Percentiles rank a stretch among this genome's conserved stretches.
Conservation (phyloP, 441 rosid species). For the Croton setiger region DNA sequence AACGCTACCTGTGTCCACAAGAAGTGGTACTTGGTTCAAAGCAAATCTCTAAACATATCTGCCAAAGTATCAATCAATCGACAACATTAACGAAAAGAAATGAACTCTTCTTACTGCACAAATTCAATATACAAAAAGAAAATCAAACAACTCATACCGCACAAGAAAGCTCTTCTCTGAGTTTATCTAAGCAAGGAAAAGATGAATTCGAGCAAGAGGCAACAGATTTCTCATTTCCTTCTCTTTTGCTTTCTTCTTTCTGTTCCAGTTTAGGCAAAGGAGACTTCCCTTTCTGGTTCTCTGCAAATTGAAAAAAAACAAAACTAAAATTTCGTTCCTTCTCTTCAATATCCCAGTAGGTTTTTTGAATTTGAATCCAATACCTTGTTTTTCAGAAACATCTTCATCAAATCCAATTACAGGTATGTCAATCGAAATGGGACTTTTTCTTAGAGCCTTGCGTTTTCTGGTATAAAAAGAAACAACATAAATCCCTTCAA, state of each 20-base stretch:
- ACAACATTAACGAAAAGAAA: neutral
- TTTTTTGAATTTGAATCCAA: neutral
- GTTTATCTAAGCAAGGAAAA: conserved; percentile 72
- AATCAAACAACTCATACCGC: conserved; percentile 50
- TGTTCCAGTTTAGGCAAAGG: conserved; percentile 17
- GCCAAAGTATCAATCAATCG: conserved; percentile 21
- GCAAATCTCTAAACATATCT: conserved; percentile 96
- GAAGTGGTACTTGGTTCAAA: conserved; percentile 94
- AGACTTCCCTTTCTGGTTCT: conserved; percentile 27
- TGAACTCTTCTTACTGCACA: neutral
- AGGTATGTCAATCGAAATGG: conserved; percentile 38
- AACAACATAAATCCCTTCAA: neutral
- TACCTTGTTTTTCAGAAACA: conserved; percentile 39
- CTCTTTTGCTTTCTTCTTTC: conserved; percentile 29
- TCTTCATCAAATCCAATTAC: conserved; percentile 64
- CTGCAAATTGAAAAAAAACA: conserved; percentile 24
- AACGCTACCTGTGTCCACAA: conserved; percentile 84
- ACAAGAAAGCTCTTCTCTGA: conserved; percentile 88
- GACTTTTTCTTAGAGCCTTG: conserved; percentile 45
- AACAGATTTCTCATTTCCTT: conserved; percentile 24
- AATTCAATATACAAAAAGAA: neutral
- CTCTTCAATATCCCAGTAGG: neutral
- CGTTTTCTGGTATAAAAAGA: conserved; percentile 45
- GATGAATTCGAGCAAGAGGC: conserved; percentile 32
- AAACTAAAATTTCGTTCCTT: conserved; percentile 3